These are phyloP conservation scores for Noccaea bulbosa DNA, from an alignment of 345 rosid genomes.

Conservation along the genomic window DNA sequence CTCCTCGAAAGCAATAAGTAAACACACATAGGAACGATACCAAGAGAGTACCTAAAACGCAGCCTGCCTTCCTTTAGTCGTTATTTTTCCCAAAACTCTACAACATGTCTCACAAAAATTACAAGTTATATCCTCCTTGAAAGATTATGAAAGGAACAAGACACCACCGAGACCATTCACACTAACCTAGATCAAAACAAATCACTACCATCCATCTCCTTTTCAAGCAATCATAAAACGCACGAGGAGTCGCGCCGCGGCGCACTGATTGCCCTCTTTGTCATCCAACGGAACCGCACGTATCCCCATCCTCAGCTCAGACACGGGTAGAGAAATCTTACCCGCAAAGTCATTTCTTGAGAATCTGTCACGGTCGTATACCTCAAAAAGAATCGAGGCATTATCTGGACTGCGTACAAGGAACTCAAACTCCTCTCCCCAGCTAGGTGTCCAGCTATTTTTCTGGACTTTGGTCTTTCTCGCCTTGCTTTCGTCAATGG, in stretches of 20 bases:
- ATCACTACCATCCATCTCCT: too few relatives aligned
- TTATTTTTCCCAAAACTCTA: too few relatives aligned
- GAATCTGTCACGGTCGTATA: not conserved
- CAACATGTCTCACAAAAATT: too few relatives aligned
- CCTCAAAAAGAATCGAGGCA: not conserved
- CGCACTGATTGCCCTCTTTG: not conserved
- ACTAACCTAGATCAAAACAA: too few relatives aligned
- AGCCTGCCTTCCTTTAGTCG: too few relatives aligned
- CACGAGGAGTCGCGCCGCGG: not conserved
- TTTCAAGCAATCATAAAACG: conserved; percentile 11
- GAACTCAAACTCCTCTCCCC: not conserved
- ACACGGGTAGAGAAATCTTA: not conserved
- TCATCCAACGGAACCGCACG: not conserved
- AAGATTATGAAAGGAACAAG: too few relatives aligned
- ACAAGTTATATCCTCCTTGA: too few relatives aligned
- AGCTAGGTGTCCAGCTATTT: not conserved
- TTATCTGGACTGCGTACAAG: not conserved
- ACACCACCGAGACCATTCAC: too few relatives aligned
- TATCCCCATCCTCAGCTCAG: not conserved
- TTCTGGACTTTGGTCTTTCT: not conserved
- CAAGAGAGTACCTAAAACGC: too few relatives aligned
- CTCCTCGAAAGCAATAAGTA: too few relatives aligned
- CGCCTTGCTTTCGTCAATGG: not conserved
- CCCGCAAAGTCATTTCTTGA: not conserved
- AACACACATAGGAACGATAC: too few relatives aligned